A percentile compares a stretch with the other conserved stretches of the same genome.
These are phyloP conservation scores for Lathyrus tuberosus DNA, from an alignment of 306 rosid genomes.

Conservation along the genomic window DNA sequence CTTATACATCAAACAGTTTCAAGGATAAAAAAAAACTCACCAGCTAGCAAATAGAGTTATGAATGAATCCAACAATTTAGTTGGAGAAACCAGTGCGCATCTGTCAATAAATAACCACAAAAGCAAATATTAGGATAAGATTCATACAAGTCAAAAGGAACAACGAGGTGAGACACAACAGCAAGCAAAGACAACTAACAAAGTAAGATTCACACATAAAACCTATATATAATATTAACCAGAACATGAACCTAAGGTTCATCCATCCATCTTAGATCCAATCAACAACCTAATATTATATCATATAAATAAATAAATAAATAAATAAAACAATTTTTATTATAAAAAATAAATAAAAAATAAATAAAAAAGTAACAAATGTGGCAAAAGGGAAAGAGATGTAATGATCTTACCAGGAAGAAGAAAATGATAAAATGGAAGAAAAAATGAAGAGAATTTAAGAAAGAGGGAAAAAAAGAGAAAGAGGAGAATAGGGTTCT, in stretches of 20 bases:
- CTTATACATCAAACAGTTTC: conserved; percentile 8
- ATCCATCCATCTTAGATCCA: conserved; percentile 50
- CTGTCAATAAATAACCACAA: conserved; percentile 49
- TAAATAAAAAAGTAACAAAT: not conserved
- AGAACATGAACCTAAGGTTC: conserved; percentile 47
- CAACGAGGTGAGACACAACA: conserved; percentile 49
- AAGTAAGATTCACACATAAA: conserved; percentile 34
- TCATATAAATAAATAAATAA: not conserved
- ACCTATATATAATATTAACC: conserved; percentile 49
- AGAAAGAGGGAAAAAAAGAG: conserved; percentile 6
- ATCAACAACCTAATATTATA: conserved; percentile 33
- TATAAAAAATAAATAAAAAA: not conserved
- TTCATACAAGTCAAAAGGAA: conserved; percentile 36
- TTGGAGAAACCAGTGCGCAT: conserved; percentile 50
- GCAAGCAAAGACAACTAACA: conserved; percentile 58
- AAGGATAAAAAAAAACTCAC: conserved; percentile 56
- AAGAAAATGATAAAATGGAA: conserved; percentile 3
- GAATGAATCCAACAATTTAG: conserved; percentile 52
- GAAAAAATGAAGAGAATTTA: conserved; percentile 33
- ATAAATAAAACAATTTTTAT: not conserved
- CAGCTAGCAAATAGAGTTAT: conserved; percentile 47
- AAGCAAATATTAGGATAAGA: conserved; percentile 40
- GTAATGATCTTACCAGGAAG: conserved; percentile 39
- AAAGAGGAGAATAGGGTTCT: conserved; percentile 40
- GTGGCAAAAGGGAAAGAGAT: not conserved